Evolutionary conservation across 2,329 filamentous ascomycete species (phyloP), one percentile per base, ranked within the genome.

Genomic region (Aspergillus pseudoviridinutans): DNA sequence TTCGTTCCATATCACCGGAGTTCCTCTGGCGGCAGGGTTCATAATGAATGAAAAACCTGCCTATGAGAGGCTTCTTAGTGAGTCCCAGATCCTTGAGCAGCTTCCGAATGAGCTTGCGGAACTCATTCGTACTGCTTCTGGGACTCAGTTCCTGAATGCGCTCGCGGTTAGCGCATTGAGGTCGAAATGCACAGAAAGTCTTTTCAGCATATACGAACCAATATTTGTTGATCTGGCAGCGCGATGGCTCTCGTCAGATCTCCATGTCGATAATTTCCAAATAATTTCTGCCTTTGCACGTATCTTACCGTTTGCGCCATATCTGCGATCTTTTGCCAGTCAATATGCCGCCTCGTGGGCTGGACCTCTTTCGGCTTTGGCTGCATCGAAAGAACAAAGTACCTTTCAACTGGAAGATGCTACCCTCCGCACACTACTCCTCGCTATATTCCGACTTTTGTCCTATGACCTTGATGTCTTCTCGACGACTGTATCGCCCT

Each of bases 221-320:
- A 77, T 92, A 44, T 90, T 94, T 67, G 85, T 91, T 65, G 92
- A 97, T 74, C 80, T 95, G 51, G 91, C 89, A 74, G 89, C 91
- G 60, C 82, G 89, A 78, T 96, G 91, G 91, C 79, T 89, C 52
- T 64, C 66, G 38, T 66, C 70, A 49, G 68, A 76, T 61, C 61
- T 67, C 50, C 63, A 71, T 51, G 58, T 65, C 55, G 70, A 75
- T 61, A 68, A 66, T 59, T 63, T 72, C 57, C 69, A 68, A 58
- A 70, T 88, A 53, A 82, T 93, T 61, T 82, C 87, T 56, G 88
- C 90, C 32, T 89, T 96, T 76, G 88, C 90, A 59, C 84, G 89
- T 68, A 82, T 96, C 61, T 74, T 97, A 66, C 90, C 91, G 20
- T 87, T 94, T 79, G 89, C 90, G 63, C 89, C 91, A 52, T 86